Evolutionary conservation across 2,329 filamentous ascomycete species (phyloP), one percentile per base, ranked within the genome.

Genomic region (Pseudogymnoascus sp.): DNA sequence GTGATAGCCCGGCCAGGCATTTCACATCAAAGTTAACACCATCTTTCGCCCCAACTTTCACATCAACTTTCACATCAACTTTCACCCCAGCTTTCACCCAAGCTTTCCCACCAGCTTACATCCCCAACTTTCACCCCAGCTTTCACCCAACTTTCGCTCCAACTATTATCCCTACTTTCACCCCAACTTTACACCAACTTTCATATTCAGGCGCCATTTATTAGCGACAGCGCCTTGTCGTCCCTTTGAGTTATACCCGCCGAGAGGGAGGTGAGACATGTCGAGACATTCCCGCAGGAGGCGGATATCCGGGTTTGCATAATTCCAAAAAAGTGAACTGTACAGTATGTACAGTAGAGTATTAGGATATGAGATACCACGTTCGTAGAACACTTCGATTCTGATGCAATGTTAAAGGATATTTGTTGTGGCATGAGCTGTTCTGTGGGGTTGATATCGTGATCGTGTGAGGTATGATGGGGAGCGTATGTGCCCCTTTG

Each of bases 331-430:
- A 56, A 19, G 46, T 56, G 28, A 33, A 6, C 50, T 56, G 50
- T 56, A 33, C 50, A 56, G 50, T 56, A 56, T 56, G 50, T 56
- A 56, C 50, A 56, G 50, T 56, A 56, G 50, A 56, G 50, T 56
- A 56, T 56, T 33, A 56, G 50, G 50, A 56, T 33, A 56, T 56
- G 50, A 56, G 50, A 56, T 56, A 56, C 50, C 50, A 56, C 50
- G 50, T 56, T 56, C 50, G 50, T 56, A 56, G 50, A 56, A 56
- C 50, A 56, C 16, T 56, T 56, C 50, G 50, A 56, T 56, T 56
- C 50, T 56, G 28, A 56, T 56, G 28, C 50, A 56, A 56, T 56
- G 50, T 56, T 33, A 33, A 33, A 35, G 28, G 28, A 33, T 56
- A 33, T 22, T 35, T 56, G 50, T 33, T 56, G 16, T 56, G 28